These are phyloP conservation scores for Candida corydali DNA, from an alignment of 805 yeast species.

Conservation along the genomic window DNA sequence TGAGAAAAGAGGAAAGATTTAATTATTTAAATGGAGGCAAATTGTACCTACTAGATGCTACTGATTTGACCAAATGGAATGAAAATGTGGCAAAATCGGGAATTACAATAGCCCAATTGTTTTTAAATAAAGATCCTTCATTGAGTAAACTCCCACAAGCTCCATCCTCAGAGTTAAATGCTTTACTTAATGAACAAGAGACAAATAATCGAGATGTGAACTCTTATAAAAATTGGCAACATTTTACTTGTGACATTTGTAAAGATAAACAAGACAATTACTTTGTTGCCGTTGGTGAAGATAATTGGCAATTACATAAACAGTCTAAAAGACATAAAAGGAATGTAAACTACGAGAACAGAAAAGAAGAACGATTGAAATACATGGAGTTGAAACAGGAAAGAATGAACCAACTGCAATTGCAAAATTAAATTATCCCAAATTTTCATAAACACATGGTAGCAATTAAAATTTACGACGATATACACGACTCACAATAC, in stretches of 20 bases:
- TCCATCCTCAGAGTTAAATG: slow-evolving; percentile 19
- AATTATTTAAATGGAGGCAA: slow-evolving; percentile 56
- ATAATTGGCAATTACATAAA: slow-evolving; percentile 65
- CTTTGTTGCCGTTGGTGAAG: slow-evolving; percentile 67
- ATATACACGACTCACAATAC: slow-evolving; percentile 3
- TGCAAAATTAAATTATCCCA: no score
- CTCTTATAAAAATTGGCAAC: slow-evolving; percentile 53
- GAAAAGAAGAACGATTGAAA: slow-evolving; percentile 41
- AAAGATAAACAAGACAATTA: slow-evolving; percentile 49
- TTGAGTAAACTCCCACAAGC: slow-evolving; percentile 18
- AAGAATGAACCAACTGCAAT: no score
- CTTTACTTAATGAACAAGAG: slow-evolving; percentile 14
- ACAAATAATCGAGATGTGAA: slow-evolving; percentile 38
- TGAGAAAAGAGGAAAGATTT: slow-evolving; percentile 43
- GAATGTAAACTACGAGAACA: slow-evolving; percentile 42
- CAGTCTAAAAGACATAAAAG: slow-evolving; percentile 64
- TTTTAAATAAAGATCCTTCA: slow-evolving; percentile 12
- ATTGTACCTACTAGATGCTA: slow-evolving; percentile 69
- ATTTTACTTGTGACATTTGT: slow-evolving; percentile 66
- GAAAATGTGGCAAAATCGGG: slow-evolving; percentile 56
- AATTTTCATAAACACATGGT: neutral
- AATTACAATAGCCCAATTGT: slow-evolving; percentile 38
- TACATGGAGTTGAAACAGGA: slow-evolving; percentile 11
- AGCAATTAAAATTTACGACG: neutral
- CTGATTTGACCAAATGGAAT: slow-evolving; percentile 63